A percentile compares a stretch with the other conserved stretches of the same genome.
Evolutionary conservation across 495 filamentous ascomycete genomes (phyloP).

Genomic region (Cairneyella variabilis): DNA sequence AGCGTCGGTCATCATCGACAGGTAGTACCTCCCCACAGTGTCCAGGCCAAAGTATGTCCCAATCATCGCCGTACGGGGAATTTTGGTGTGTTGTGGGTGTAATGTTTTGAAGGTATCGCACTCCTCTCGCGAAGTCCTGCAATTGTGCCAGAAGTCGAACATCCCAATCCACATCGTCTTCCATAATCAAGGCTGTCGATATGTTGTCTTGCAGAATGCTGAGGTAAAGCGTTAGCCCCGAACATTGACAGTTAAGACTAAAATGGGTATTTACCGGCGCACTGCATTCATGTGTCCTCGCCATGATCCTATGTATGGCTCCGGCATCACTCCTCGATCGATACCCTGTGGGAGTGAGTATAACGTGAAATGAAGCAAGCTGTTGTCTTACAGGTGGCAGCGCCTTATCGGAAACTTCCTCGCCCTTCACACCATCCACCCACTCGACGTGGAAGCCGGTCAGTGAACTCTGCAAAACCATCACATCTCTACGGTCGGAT

Average conservation of each 20-base stretch:
- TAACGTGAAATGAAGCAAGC: no score
- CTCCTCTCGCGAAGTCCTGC: conserved; percentile 25
- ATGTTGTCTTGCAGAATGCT: conserved; percentile 39
- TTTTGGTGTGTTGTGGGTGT: conserved; percentile 7
- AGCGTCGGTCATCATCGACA: conserved; percentile 23
- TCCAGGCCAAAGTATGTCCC: conserved; percentile 56
- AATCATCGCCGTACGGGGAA: conserved; percentile 55
- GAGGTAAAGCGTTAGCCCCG: no score
- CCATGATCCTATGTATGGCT: conserved; percentile 33
- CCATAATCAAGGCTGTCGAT: conserved; percentile 40
- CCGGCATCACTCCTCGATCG: conserved; percentile 9
- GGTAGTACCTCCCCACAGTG: conserved; percentile 37
- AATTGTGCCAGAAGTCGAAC: conserved; percentile 37
- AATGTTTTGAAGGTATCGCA: conserved; percentile 24
- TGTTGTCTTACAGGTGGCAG: no score
- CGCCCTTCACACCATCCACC: conserved; percentile 35
- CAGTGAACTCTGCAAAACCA: conserved; percentile 30
- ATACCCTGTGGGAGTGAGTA: background rate
- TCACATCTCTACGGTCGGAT: conserved; percentile 36
- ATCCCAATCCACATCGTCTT: conserved; percentile 49
- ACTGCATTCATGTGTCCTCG: conserved; percentile 35
- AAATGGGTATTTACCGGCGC: conserved; percentile 21
- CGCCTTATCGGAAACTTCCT: no score
- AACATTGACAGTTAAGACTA: background rate
- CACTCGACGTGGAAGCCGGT: conserved; percentile 34